Evolutionary conservation across 2,329 filamentous ascomycete species (phyloP).

Genomic region (Pyrenochaeta sp.): DNA sequence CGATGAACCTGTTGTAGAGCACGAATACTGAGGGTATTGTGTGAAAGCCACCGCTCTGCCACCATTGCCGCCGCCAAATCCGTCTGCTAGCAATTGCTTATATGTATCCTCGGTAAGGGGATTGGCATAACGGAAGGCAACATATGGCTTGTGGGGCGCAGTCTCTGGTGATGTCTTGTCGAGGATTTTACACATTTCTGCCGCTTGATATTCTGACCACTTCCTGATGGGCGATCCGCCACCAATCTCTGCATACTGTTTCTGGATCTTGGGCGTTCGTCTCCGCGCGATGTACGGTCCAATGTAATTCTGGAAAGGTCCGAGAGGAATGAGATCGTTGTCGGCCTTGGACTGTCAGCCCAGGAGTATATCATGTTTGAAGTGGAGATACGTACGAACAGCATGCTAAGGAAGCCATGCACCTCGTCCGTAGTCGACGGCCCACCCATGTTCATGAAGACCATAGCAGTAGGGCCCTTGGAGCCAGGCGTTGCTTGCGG

Average conservation of each 20-base stretch:
- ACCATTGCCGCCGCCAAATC: constrained; percentile 88
- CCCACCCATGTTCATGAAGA: constrained; percentile 99
- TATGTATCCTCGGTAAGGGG: constrained; percentile 97
- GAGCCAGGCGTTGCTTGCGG: constrained; percentile 72
- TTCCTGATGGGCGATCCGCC: constrained; percentile 98
- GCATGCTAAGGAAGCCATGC: constrained; percentile 83
- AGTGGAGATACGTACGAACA: constrained; percentile 74
- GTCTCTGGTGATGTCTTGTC: constrained; percentile 91
- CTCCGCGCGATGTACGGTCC: constrained; percentile 86
- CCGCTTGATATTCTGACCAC: constrained; percentile 94
- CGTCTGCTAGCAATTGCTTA: constrained; percentile 79
- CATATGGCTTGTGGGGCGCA: constrained; percentile 95
- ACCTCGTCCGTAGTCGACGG: constrained; percentile 90
- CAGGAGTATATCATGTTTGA: background rate
- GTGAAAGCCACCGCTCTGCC: constrained; percentile 96
- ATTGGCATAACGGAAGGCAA: constrained; percentile 94
- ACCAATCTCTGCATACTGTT: constrained; percentile 94
- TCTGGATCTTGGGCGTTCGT: constrained; percentile 93
- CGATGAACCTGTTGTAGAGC: constrained; percentile 94
- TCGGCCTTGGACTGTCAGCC: constrained; percentile 70
- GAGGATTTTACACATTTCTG: constrained; percentile 96
- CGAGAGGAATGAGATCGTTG: constrained; percentile 93
- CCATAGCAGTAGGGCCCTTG: constrained; percentile 93
- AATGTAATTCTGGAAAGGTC: constrained; percentile 87
- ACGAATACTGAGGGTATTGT: constrained; percentile 98